These are phyloP conservation scores for Blastobotrys peoriensis DNA, from an alignment of 805 yeast species.

Conservation along the genomic window DNA sequence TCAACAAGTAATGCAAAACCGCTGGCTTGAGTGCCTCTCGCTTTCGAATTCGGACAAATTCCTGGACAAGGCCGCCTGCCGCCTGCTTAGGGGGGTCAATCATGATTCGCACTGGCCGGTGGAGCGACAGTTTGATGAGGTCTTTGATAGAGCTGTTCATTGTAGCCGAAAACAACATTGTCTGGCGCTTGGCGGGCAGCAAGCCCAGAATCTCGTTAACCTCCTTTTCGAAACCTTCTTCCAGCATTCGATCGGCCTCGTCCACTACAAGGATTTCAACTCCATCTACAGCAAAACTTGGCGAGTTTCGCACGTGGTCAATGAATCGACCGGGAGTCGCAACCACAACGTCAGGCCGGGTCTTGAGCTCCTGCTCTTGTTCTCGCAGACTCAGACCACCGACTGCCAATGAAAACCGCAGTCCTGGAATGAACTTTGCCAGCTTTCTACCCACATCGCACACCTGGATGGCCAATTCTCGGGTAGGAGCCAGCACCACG, in stretches of 20 bases:
- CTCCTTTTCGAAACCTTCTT: conserved; percentile 97
- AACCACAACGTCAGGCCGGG: conserved; percentile 91
- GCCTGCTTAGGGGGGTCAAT: conserved; percentile 95
- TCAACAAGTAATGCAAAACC: conserved; percentile 63
- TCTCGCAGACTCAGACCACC: conserved; percentile 95
- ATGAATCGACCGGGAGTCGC: conserved; percentile 99
- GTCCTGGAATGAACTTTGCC: conserved; percentile 65
- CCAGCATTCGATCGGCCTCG: conserved; percentile 99
- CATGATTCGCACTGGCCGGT: conserved; percentile 90
- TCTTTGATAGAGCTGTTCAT: conserved; percentile 92
- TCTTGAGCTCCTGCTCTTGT: conserved; percentile 89
- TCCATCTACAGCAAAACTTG: conserved; percentile 82
- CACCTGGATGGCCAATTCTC: conserved; percentile 97
- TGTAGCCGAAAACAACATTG: conserved; percentile 92
- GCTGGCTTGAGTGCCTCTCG: conserved; percentile 83
- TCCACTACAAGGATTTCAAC: conserved; percentile 91
- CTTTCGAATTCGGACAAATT: conserved; percentile 89
- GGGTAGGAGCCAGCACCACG: conserved; percentile 86
- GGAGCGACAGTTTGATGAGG: conserved; percentile 78
- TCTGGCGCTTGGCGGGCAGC: conserved; percentile 88
- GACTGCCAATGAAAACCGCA: conserved; percentile 91
- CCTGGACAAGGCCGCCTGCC: conserved; percentile 84
- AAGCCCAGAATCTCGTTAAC: conserved; percentile 81
- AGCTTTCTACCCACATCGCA: conserved; percentile 86
- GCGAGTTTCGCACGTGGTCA: conserved; percentile 93